Evolutionary conservation across 257 asterid genomes (phyloP), one percentile per base, ranked within the genome.

Genomic region (Nemophila menziesii): DNA sequence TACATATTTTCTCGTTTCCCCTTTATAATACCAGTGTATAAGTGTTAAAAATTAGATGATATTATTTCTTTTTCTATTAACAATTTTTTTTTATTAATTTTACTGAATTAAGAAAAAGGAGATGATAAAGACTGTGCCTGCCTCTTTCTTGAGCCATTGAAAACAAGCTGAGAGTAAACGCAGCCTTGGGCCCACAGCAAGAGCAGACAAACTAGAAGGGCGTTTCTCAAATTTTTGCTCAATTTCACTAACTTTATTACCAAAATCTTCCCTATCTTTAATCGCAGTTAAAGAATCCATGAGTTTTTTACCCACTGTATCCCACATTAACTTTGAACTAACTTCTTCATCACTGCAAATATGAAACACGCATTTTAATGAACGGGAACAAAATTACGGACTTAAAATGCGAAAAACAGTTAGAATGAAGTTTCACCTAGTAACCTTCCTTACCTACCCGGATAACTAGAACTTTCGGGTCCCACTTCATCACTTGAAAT

Each of bases 361-460:
- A 27, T 22, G 54, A 29, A 46, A 55, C 45, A 29, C 39, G 20
- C 16, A 39, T 51, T 46, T 42, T 63, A 55, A 17, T 22, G 44
- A 15, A 34, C 22, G 11, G 20, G 36, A 2, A 29, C 12, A 29
- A 22, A 43, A 42, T 55, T 5, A 58, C 39, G 27, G 19, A 56
- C 23, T 20, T 18, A 5, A n/a, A 16, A 15, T 33, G 14, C 9
- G 46, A 19, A 42, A 10, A 33, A 60, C 48, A n/a, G n/a, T n/a
- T 29, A 38, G 57, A 57, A 61, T 27, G 62, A 59, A 23, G 51
- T 50, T 54, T 51, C 49, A 47, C 58, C 70, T 63, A 57, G 65
- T 51, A 65, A 71, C 78, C 81, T 69, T 72, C 71, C 98, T 78
- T 89, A 89, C 98, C 98, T 78, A 84, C 95, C 98, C 63, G 69